Conservation (phyloP, 257 asterid genomes). For the Anisodus acutangulus region DNA sequence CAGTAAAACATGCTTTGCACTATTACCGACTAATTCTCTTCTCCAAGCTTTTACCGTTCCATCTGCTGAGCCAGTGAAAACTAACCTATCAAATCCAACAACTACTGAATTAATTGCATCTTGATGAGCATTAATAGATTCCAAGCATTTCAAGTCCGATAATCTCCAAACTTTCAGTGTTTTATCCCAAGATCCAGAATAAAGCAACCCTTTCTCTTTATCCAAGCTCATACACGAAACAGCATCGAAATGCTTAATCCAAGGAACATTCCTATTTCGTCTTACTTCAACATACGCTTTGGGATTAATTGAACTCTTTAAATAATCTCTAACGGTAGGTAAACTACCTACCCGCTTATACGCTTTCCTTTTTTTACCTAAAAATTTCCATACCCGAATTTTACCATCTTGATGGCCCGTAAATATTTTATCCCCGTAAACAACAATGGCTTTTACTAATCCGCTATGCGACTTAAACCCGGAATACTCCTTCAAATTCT, state of each 20-base stretch:
- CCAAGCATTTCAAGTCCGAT: slow-evolving; percentile 78
- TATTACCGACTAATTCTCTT: slow-evolving; percentile 61
- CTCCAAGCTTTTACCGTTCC: slow-evolving; percentile 94
- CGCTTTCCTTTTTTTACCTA: slow-evolving; percentile 38
- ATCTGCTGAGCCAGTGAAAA: slow-evolving; percentile 89
- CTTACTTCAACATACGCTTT: slow-evolving; percentile 67
- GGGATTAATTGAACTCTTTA: slow-evolving; percentile 67
- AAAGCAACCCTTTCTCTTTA: slow-evolving; percentile 53
- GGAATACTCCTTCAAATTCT: slow-evolving; percentile 60
- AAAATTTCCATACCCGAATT: slow-evolving; percentile 75
- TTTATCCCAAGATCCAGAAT: slow-evolving; percentile 94
- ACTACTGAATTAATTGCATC: slow-evolving; percentile 82
- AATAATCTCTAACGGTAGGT: slow-evolving; percentile 69
- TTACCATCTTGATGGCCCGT: slow-evolving; percentile 93
- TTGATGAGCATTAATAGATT: slow-evolving; percentile 70
- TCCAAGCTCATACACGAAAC: slow-evolving; percentile 78
- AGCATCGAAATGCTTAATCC: slow-evolving; percentile 86
- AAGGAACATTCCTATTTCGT: slow-evolving; percentile 60
- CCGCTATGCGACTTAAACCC: slow-evolving; percentile 85
- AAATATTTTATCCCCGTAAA: slow-evolving; percentile 54
- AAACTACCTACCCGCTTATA: slow-evolving; percentile 70
- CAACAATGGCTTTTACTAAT: slow-evolving; percentile 76
- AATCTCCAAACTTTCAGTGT: slow-evolving; percentile 88
- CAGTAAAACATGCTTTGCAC: slow-evolving; percentile 61
- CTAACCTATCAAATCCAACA: slow-evolving; percentile 60